These are phyloP conservation scores for Stromatinia cepivora DNA, from an alignment of 2,329 filamentous ascomycete genomes.

Conservation along the genomic window DNA sequence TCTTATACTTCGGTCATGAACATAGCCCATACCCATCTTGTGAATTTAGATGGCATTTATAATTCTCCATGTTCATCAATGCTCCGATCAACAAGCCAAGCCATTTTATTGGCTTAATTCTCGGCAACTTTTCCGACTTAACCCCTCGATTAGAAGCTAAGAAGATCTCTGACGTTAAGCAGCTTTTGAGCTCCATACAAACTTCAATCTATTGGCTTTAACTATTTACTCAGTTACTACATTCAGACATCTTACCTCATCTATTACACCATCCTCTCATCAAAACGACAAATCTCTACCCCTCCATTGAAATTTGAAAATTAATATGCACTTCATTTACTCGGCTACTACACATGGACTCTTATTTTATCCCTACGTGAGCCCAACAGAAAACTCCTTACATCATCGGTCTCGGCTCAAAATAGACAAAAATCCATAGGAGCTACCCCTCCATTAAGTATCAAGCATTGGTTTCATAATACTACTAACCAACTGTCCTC, in stretches of 20 bases:
- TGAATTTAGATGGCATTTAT: slow-evolving; percentile 5
- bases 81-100: background rate
- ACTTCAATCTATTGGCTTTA: background rate
- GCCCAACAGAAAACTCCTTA: background rate
- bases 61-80: slow-evolving; percentile 8
- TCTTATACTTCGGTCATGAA: background rate
- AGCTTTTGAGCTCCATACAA: background rate
- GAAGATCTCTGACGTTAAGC: background rate
- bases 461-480: slow-evolving; percentile 8
- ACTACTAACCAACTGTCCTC: background rate
- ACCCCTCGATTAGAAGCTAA: slow-evolving; percentile 7
- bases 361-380: background rate
- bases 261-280: no score
- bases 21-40: background rate
- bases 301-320: no score
- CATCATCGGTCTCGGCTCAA: slow-evolving; percentile 11
- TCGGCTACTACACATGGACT: background rate
- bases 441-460: slow-evolving; percentile 12
- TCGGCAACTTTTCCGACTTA: slow-evolving; percentile 2
- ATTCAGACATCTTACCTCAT: background rate
- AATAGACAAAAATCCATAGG: background rate
- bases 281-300: no score
- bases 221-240: background rate
- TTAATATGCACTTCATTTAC: background rate
- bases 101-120: background rate